Evolutionary conservation across 345 rosid species (phyloP).

Genomic region (Citrus hindsii): DNA sequence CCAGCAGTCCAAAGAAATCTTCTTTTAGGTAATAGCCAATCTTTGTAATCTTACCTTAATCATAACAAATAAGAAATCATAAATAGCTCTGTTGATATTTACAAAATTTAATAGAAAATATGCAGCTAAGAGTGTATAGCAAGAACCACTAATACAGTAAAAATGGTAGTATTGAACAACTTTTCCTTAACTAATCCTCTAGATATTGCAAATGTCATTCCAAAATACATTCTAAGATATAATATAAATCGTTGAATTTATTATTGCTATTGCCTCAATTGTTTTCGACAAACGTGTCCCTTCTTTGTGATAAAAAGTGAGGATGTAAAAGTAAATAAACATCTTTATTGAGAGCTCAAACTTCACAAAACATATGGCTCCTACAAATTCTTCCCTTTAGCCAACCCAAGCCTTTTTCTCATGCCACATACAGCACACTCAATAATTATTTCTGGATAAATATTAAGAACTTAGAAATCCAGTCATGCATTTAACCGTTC

Average conservation of each 20-base stretch:
- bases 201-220: background rate
- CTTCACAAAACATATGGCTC: background rate
- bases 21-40: background rate
- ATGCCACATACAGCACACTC: background rate
- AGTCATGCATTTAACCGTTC: background rate
- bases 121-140: background rate
- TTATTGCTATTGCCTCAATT: background rate
- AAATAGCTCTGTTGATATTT: background rate
- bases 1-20: background rate
- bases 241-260: background rate
- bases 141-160: background rate
- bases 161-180: background rate
- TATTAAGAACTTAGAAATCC: background rate
- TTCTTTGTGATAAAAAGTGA: background rate
- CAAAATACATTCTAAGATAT: background rate
- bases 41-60: background rate
- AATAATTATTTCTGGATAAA: background rate
- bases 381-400: background rate
- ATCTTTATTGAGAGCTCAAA: background rate
- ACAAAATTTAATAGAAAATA: background rate
- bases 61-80: background rate
- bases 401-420: too few relatives aligned
- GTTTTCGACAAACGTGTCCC: background rate
- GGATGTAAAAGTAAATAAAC: background rate
- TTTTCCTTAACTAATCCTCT: background rate